These are phyloP conservation scores for Poa pratensis DNA, from an alignment of 176 grass and related monocot species.

Conservation along the genomic window DNA sequence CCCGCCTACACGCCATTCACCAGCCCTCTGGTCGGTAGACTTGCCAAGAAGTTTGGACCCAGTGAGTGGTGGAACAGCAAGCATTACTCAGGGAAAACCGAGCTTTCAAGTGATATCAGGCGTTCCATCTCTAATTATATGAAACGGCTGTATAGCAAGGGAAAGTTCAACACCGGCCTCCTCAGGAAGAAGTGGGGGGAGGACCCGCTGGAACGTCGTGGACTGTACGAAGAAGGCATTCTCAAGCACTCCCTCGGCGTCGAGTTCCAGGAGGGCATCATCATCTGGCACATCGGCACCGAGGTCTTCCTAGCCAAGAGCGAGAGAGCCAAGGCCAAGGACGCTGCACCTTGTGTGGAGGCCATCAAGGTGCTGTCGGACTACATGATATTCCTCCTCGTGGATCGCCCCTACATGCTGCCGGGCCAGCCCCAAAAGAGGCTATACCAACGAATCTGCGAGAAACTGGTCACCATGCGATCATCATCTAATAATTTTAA, in stretches of 20 bases:
- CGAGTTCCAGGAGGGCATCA: conserved; percentile 23
- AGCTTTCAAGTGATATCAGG: not conserved
- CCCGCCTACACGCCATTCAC: not conserved
- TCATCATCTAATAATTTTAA: not conserved
- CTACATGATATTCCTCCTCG: not conserved
- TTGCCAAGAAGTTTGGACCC: not conserved
- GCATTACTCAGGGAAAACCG: not conserved
- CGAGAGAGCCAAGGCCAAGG: not conserved
- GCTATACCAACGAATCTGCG: not conserved
- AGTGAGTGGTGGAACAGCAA: conserved; percentile 6
- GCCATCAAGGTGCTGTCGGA: not conserved
- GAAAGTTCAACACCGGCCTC: not conserved
- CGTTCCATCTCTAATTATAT: not conserved
- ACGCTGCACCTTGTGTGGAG: fast-evolving
- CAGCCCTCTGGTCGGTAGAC: not conserved
- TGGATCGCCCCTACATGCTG: conserved; percentile 13
- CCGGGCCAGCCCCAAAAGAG: conserved; percentile 14
- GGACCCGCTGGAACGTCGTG: fast-evolving
- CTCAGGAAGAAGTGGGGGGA: not conserved
- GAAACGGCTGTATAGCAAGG: not conserved
- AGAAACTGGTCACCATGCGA: not conserved
- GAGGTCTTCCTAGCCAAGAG: not conserved
- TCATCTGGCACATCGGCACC: conserved; percentile 22
- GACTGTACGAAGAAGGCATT: not conserved
- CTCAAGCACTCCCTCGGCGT: conserved; percentile 1